Evolutionary conservation across 257 asterid species (phyloP), one percentile per base, ranked within the genome.

Genomic region (Fraxinus pennsylvanica): DNA sequence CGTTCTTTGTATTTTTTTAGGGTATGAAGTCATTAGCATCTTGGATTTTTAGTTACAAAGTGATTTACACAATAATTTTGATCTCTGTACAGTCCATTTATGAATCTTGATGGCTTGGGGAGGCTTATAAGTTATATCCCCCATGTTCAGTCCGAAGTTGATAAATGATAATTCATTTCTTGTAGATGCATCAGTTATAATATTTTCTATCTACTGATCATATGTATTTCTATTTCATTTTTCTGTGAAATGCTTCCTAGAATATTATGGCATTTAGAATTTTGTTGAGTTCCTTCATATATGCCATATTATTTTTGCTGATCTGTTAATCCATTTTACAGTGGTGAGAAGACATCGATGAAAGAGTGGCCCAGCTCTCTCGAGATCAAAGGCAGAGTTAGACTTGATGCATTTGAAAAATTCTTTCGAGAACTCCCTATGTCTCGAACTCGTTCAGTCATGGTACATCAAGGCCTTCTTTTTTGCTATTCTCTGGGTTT

Each of bases 361-460:
- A 86, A 87, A 84, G 97, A 89, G 81, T 96, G 99, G 98, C 88
- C 98, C 52, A 75, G 79, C 70, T 87, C 97, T 78, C 90, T 96
- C 54, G 99, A 96, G 88, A 88, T 93, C 83, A 93, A 93, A 87
- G 99, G 99, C 67, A 88, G 97, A 87, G 99, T 96, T 75, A 86
- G 94, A 79, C 92, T 92, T 43, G 99, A 90, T 68, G 97, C 99
- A 9, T 96, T 96, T 80, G 98, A 91, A 77, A 96, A 93, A 78
- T 96, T 96, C 83, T 82, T 96, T 71, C 92, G 88, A 87, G 96
- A 91, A 77, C 98, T 96, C 82, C 99, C 97, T 0, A 88, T 86
- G 91, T 96, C 99, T 66, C 96, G 99, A 75, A 91, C 97, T 25
- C 99, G 99, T 87, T 97, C 98, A 84, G 99, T 96, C 91, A 96